These are phyloP conservation scores for Stromatinia cepivora DNA, from an alignment of 2,329 filamentous ascomycete genomes.

Conservation along the genomic window DNA sequence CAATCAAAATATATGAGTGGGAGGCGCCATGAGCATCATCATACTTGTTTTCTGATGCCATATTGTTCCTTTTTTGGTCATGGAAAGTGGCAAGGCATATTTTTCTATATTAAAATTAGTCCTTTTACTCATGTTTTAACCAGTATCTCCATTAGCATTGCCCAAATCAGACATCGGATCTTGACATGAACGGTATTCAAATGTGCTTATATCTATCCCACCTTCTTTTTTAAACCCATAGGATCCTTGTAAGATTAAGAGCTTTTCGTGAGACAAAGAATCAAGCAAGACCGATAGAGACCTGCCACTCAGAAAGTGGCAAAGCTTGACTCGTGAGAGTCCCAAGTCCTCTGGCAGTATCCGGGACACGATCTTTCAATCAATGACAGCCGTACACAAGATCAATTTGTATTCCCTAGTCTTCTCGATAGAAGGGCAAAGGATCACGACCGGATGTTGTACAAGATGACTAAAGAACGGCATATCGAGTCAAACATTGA, in stretches of 20 bases:
- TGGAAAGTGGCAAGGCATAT: constrained; percentile 1
- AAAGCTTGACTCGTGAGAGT: constrained; percentile 23
- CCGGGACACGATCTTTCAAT: constrained; percentile 27
- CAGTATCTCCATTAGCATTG: not conserved
- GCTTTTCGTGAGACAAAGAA: not conserved
- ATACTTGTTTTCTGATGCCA: constrained; percentile 26
- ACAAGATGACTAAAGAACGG: not conserved
- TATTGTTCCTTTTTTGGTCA: constrained; percentile 18
- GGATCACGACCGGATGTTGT: constrained; percentile 20
- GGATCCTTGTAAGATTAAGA: not conserved
- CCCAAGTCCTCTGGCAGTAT: constrained; percentile 25
- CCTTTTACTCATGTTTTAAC: not conserved
- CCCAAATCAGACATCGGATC: not conserved
- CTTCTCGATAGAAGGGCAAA: constrained; percentile 23
- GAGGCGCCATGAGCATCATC: constrained; percentile 22
- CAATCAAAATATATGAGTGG: constrained; percentile 26
- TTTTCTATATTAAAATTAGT: not conserved
- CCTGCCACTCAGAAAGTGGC: constrained; percentile 22
- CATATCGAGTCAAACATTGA: not conserved
- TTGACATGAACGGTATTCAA: not conserved
- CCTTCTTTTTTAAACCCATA: constrained; percentile 5
- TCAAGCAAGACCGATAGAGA: constrained; percentile 11
- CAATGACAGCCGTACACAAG: constrained; percentile 24
- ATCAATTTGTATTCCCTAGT: constrained; percentile 27
- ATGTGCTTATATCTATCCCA: constrained; percentile 10